These are phyloP conservation scores for Rhodotorula mucilaginosa DNA, from an alignment of 1,284 basidiomycete genomes.

Conservation along the genomic window DNA sequence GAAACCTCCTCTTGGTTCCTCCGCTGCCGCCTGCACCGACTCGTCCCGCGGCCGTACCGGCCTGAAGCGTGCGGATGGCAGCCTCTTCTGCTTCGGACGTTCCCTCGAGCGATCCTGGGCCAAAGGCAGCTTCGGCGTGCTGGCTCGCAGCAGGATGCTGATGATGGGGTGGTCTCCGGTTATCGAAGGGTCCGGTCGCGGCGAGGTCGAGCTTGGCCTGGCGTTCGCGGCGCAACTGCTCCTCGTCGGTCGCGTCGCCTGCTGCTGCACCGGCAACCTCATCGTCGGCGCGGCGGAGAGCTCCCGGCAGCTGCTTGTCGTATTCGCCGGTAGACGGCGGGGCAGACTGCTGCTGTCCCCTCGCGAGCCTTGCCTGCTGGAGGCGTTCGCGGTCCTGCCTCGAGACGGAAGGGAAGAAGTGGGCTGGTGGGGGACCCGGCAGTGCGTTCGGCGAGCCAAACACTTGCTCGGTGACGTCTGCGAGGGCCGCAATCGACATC, in stretches of 20 bases:
- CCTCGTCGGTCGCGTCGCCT: not conserved
- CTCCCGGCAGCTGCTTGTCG: not conserved
- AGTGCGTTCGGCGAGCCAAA: not conserved
- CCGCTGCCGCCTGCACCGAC: slow-evolving; percentile 25
- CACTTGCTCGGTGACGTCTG: slow-evolving; percentile 1
- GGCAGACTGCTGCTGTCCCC: not conserved
- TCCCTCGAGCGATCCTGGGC: not conserved
- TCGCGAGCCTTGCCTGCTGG: not conserved
- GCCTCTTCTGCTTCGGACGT: not conserved
- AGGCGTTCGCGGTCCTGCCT: slow-evolving; percentile 19
- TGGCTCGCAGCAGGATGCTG: not conserved
- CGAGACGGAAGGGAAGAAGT: slow-evolving; percentile 36
- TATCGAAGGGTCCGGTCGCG: slow-evolving; percentile 13
- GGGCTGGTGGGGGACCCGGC: not conserved
- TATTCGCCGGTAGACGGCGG: not conserved
- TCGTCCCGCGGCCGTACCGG: not conserved
- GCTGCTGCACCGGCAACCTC: not conserved
- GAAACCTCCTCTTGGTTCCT: slow-evolving; percentile 21
- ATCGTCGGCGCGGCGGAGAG: not conserved
- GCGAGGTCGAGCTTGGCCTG: slow-evolving; percentile 18
- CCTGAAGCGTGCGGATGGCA: not conserved
- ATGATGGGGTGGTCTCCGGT: slow-evolving; percentile 3
- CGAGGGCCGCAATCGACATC: not conserved
- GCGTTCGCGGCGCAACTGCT: not conserved
- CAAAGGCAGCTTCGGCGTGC: not conserved